Percentiles rank a stretch among this genome's conserved stretches.
phyloP scores from a whole-genome alignment of 2,329 filamentous ascomycete genomes.

The Colletotrichum sojae region DNA sequence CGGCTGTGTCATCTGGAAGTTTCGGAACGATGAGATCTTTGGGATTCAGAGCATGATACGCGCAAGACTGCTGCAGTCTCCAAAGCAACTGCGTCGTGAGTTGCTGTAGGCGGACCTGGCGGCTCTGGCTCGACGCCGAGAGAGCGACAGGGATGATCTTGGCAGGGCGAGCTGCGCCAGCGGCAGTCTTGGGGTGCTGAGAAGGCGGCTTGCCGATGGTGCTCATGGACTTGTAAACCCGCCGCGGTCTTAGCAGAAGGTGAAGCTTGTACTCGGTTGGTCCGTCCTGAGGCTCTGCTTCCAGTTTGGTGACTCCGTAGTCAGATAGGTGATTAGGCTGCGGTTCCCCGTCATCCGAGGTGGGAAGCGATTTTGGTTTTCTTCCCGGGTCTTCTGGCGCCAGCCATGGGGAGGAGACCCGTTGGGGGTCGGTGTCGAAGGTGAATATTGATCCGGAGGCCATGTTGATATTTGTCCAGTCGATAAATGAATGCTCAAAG shows the following conservation, averaged over 20 bases:
- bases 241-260: conserved; percentile 83
- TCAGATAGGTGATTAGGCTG: conserved; percentile 66
- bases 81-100: conserved; percentile 95
- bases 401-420: conserved; percentile 93
- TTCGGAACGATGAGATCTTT: conserved; percentile 82
- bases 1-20: conserved; percentile 75
- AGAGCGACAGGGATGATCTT: conserved; percentile 26
- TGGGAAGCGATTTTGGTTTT: conserved; percentile 43
- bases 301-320: conserved; percentile 80
- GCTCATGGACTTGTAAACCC: conserved; percentile 80
- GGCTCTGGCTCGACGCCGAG: conserved; percentile 73
- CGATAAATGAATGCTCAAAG: background rate
- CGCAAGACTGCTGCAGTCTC: conserved; percentile 94
- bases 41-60: conserved; percentile 86
- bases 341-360: conserved; percentile 45
- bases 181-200: conserved; percentile 45
- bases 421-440: conserved; percentile 88
- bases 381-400: conserved; percentile 65
- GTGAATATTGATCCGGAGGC: conserved; percentile 98
- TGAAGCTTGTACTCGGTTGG: conserved; percentile 98
- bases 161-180: conserved; percentile 41
- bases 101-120: conserved; percentile 89
- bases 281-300: conserved; percentile 93
- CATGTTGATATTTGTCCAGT: conserved; percentile 63
- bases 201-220: conserved; percentile 60